Base-by-base conservation (phyloP, 352 stramenopile genomes). In the Pythium phragmiticola region DNA sequence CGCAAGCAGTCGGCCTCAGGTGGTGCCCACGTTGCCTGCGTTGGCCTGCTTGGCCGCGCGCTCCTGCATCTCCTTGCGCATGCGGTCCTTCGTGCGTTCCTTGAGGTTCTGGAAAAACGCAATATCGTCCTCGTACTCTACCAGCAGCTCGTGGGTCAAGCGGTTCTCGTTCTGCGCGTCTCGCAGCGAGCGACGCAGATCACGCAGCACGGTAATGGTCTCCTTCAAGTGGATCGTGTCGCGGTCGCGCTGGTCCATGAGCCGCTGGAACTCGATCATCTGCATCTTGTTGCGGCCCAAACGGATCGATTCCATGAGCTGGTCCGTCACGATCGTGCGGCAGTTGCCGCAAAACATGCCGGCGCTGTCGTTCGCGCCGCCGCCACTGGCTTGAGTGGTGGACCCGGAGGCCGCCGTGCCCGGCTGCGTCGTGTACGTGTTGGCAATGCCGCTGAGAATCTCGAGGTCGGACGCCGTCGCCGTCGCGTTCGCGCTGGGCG, bases 391-490 rank as follows among this genome's bases (percentile, higher is more conserved):
- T 6, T 12, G 23, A 28, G n/a, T 34, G 46, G 7, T 42, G 9
- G 56, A 13, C 2, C 45, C 48, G 43, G 17, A 30, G 26, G 26
- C 26, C 26, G 26, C 4, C 26, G 26, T 60, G 9, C 45, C 66
- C 17, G 45, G 58, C 56, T 73, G 60, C 23, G 55, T 73, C 48
- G 83, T 92, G 69, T 92, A 92, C 23, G 78, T 84, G 62, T 92
- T 90, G 43, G 83, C 83, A 55, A 92, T 92, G n/a, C 83, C 83
- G 60, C 83, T 92, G 37, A 92, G 61, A 73, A 92, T 92, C 66
- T 92, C 83, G 46, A 92, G 67, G 57, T 92, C 83, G 2, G 79
- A 88, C 2, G 76, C 77, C 11, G 76, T 67, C 34, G 60, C 58
- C 53, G 51, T 67, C 8, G 62, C 72, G 75, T 9, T 53, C 41